Evolutionary conservation across 2,329 filamentous ascomycete species (phyloP).

Genomic region (Ambrosiella beaveri): DNA sequence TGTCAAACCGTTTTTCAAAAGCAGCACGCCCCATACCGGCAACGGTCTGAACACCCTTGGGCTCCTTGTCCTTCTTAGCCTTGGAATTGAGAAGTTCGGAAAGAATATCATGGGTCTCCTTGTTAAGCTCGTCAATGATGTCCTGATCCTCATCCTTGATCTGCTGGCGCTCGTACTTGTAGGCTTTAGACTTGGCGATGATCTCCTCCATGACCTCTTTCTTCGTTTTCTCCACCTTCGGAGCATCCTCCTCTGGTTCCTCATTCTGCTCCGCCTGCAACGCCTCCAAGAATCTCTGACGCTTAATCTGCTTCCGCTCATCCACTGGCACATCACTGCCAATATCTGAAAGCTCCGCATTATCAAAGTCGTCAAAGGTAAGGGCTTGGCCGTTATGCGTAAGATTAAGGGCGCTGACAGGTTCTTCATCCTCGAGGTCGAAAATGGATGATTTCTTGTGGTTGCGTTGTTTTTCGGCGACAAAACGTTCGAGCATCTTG

Average conservation of each 20-base stretch:
- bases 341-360: conserved; percentile 49
- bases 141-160: conserved; percentile 89
- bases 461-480: conserved; percentile 64
- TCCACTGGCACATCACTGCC: conserved; percentile 40
- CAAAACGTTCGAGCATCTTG: conserved; percentile 78
- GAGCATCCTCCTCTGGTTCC: conserved; percentile 37
- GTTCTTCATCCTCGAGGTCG: conserved; percentile 71
- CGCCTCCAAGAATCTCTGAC: conserved; percentile 31
- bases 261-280: conserved; percentile 24
- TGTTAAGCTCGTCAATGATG: conserved; percentile 65
- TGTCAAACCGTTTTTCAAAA: conserved; percentile 76
- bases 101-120: conserved; percentile 62
- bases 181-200: conserved; percentile 87
- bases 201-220: conserved; percentile 96
- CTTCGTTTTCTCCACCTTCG: conserved; percentile 82
- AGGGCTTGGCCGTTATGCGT: conserved; percentile 74
- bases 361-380: conserved; percentile 66
- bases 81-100: conserved; percentile 40
- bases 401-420: conserved; percentile 37
- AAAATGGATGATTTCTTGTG: conserved; percentile 69
- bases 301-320: conserved; percentile 37
- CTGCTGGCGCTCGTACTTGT: conserved; percentile 88
- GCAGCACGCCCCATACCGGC: conserved; percentile 45
- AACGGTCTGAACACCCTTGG: conserved; percentile 18
- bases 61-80: conserved; percentile 9